Conservation (phyloP, 306 rosid species). For the Quercus cerris region DNA sequence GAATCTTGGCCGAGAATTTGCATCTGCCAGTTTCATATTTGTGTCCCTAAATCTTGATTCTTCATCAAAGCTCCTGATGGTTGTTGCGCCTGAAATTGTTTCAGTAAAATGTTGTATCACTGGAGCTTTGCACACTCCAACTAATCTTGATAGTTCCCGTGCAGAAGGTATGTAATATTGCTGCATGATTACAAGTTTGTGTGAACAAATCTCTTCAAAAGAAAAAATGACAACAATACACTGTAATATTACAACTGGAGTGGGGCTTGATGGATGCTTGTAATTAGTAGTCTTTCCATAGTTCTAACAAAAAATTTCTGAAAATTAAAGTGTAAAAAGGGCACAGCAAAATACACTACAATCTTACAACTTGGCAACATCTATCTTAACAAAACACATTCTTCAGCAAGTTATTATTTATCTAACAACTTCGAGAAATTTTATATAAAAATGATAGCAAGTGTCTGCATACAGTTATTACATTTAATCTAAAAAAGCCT, state of each 20-base stretch:
- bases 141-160: too few species aligned
- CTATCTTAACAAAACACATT: neutral
- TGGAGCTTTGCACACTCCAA: too few species aligned
- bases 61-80: too few species aligned
- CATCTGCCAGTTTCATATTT: too few species aligned
- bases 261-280: neutral
- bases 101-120: too few species aligned
- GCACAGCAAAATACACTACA: neutral
- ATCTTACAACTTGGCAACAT: neutral
- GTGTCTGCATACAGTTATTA: neutral
- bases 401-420: neutral
- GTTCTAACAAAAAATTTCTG: neutral
- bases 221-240: neutral
- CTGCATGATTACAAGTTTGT: conserved; percentile 33
- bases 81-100: too few species aligned
- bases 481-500: neutral
- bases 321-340: neutral
- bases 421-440: neutral
- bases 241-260: neutral
- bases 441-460: neutral
- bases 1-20: too few species aligned
- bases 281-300: neutral
- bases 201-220: neutral
- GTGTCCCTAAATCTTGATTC: too few species aligned
- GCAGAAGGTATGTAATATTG: conserved; percentile 45